phyloP scores from a whole-genome alignment of 495 filamentous ascomycete species.

The Recurvomyces mirabilis region DNA sequence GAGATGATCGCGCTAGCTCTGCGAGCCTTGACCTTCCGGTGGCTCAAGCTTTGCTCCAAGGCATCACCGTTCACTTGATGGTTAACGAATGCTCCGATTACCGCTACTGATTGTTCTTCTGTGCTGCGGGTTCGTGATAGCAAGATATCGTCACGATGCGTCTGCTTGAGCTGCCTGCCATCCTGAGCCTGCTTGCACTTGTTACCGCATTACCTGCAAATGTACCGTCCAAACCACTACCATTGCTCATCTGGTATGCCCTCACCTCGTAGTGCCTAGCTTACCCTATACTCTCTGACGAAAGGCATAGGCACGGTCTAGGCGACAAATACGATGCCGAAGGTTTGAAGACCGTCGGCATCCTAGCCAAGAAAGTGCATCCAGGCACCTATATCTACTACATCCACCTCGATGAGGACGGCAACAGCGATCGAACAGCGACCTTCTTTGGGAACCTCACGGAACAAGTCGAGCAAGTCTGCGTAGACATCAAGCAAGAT shows the following conservation, averaged over 20 bases:
- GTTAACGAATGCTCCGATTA: too few relatives aligned
- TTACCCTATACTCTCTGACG: too few relatives aligned
- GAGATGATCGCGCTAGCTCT: background rate
- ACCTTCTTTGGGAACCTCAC: constrained; percentile 90
- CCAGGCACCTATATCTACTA: constrained; percentile 77
- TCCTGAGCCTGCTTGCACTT: constrained; percentile 8
- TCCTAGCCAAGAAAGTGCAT: constrained; percentile 57
- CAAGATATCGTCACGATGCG: constrained; percentile 3
- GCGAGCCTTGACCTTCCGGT: background rate
- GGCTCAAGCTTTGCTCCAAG: background rate
- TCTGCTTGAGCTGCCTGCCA: constrained; percentile 2
- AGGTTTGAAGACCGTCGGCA: constrained; percentile 55
- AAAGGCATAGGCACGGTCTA: too few relatives aligned
- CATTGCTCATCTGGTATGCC: constrained; percentile 90
- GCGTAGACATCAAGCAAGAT: constrained; percentile 63
- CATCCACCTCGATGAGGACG: constrained; percentile 60
- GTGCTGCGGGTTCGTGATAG: background rate
- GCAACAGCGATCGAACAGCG: constrained; percentile 56
- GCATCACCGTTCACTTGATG: too few relatives aligned
- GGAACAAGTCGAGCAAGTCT: constrained; percentile 65
- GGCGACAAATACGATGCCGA: constrained; percentile 65
- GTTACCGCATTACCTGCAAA: constrained; percentile 5
- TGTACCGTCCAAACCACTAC: constrained; percentile 43
- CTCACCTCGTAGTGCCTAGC: too few relatives aligned
- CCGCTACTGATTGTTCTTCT: too few relatives aligned